Conservation (phyloP, 2,329 filamentous ascomycete genomes). For the Botrytis aclada region DNA sequence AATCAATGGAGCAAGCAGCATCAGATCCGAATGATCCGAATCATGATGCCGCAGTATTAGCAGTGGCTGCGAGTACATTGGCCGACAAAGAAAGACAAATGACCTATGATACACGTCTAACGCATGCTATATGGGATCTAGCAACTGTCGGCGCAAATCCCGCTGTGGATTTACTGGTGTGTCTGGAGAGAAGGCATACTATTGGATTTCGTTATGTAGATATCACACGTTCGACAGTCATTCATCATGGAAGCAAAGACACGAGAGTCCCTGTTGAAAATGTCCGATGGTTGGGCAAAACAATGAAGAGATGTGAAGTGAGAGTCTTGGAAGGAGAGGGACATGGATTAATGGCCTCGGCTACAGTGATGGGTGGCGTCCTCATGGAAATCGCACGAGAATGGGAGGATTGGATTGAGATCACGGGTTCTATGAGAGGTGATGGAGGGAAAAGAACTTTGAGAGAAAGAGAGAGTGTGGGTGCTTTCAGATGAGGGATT, state of each 20-base stretch:
- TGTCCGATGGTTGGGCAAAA: conserved; percentile 88
- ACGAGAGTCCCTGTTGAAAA: conserved; percentile 93
- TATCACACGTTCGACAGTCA: conserved; percentile 85
- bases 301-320: conserved; percentile 91
- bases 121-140: conserved; percentile 90
- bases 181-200: conserved; percentile 82
- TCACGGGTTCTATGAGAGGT: conserved; percentile 44
- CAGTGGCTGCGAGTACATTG: conserved; percentile 57
- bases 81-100: conserved; percentile 69
- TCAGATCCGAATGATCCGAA: conserved; percentile 34
- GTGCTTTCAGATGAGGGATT: conserved; percentile 32
- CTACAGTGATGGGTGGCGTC: conserved; percentile 88
- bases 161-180: conserved; percentile 87
- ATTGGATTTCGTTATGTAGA: conserved; percentile 98
- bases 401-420: conserved; percentile 82
- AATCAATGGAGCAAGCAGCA: conserved; percentile 31
- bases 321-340: conserved; percentile 86
- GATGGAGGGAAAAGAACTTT: conserved; percentile 32
- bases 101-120: conserved; percentile 80
- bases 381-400: conserved; percentile 91
- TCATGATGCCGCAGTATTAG: conserved; percentile 38
- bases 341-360: conserved; percentile 94
- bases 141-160: conserved; percentile 91
- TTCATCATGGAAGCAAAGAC: conserved; percentile 90
- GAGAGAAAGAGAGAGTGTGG: conserved; percentile 36